A percentile compares a stretch with the other conserved stretches of the same genome.
phyloP scores from a whole-genome alignment of 2,329 filamentous ascomycete genomes.

The Aspergillus sp. region DNA sequence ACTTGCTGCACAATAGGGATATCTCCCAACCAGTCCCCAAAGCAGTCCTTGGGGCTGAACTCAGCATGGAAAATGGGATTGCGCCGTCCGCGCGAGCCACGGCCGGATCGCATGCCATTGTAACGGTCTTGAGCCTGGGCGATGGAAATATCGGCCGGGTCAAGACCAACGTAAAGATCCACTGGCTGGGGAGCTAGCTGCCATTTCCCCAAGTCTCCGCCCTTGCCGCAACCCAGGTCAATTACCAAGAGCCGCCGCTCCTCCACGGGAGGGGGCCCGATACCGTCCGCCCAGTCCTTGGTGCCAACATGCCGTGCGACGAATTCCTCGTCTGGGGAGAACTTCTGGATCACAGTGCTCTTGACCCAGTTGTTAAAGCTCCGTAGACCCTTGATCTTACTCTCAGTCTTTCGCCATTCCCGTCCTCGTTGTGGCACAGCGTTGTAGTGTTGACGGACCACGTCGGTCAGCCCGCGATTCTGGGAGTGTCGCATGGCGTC shows the following conservation, averaged over 20 bases:
- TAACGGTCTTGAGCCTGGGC: slow-evolving; percentile 86
- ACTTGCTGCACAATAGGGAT: slow-evolving; percentile 79
- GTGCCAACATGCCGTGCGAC: slow-evolving; percentile 46
- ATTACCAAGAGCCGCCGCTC: slow-evolving; percentile 69
- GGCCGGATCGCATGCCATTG: slow-evolving; percentile 60
- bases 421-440: slow-evolving; percentile 87
- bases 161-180: slow-evolving; percentile 88
- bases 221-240: slow-evolving; percentile 95
- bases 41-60: slow-evolving; percentile 90
- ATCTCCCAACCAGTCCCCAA: slow-evolving; percentile 75
- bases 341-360: slow-evolving; percentile 94
- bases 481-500: slow-evolving; percentile 31
- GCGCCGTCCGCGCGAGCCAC: slow-evolving; percentile 49
- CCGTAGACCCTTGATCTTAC: slow-evolving; percentile 87
- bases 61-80: slow-evolving; percentile 72
- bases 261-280: slow-evolving; percentile 24
- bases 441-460: slow-evolving; percentile 93
- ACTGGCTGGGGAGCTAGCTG: slow-evolving; percentile 86
- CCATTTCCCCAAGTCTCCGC: slow-evolving; percentile 94
- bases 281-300: slow-evolving; percentile 40
- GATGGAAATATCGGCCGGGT: slow-evolving; percentile 89
- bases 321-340: slow-evolving; percentile 75
- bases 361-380: slow-evolving; percentile 99
- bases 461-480: slow-evolving; percentile 67
- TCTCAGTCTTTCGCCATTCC: slow-evolving; percentile 91